Base-by-base conservation (phyloP, 2,329 filamentous ascomycete genomes). In the Fusarium pseudonygamai region DNA sequence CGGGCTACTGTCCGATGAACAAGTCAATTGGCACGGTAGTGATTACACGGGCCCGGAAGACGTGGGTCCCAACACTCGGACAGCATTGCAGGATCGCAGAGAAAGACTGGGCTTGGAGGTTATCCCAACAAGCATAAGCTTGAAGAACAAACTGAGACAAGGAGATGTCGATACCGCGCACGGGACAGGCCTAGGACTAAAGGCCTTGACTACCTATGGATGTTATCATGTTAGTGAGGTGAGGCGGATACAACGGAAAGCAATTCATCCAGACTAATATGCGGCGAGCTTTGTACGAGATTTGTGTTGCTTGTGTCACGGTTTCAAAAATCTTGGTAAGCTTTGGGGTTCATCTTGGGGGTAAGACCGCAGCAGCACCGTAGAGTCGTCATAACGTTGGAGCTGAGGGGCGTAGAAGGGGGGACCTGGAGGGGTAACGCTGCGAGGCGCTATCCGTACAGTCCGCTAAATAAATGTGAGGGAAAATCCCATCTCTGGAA, bases 21-120 rank as follows among this genome's bases (percentile, higher is more conserved):
- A 72, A 71, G 52, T 77, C 76, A 66, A 78, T 78, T 78, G 76
- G 76, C 65, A 78, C 76, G 76, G 76, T 69, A 78, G 76, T 78
- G 72, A 75, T 69, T 67, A 71, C 66, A 71, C 75, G 66, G 72
- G 53, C 50, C 56, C 64, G 70, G 67, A 67, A 65, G 75, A 67
- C 56, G 65, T 66, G 67, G 64, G 70, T 56, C 75, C 73, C 67
- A 76, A 73, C 71, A 76, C 58, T 73, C 71, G 66, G 69, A 60
- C 61, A 66, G 61, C 60, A 68, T 66, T 50, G 60, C 60, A 72
- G 60, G 49, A 67, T 55, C 55, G 55, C 62, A 34, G 42, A 59
- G 42, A 59, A 60, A 67, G 47, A 45, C 42, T 50, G 63, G 60
- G 45, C 64, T 69, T 63, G 37, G 60, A 73, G 43, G 58, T 47